Evolutionary conservation across 495 filamentous ascomycete genomes (phyloP), one percentile per base, ranked within the genome.

Genomic region (Jackrogersella minutella): DNA sequence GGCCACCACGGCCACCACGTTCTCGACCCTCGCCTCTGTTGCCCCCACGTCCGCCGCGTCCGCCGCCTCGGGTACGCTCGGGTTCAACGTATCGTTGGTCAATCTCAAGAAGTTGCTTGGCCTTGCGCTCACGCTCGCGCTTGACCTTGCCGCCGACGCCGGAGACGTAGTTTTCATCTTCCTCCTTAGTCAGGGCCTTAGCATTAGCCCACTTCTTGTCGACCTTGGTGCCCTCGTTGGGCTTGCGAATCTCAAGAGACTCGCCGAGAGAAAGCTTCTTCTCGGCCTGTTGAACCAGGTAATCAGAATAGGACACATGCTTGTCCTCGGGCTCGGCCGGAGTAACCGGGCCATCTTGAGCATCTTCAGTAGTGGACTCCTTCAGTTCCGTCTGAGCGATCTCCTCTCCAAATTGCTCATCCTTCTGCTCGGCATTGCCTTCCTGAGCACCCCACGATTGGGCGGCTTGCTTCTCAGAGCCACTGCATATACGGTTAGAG

Each of bases 161-260:
- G 73, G 89, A 79, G 75, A 97, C 87, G 84, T 90, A 97, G 59
- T 84, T 83, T 37, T 90, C 88, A 61, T 90, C 88, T 0, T 93
- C 86, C 43, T 87, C 86, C 74, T 89, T 90, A 77, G 79, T 74
- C 60, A 97, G 75, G 61, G 91, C 83, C 82, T 92, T 93, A 73
- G 93, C 92, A 59, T 85, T 82, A 65, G 90, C 90, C 91, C 92
- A 97, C 85, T 97, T 96, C 85, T 94, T 93, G 79, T 92, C 87
- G 63, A 81, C 72, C 83, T 91, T 90, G 80, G 74, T 81, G 72
- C 93, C 95, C 81, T 97, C 93, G 82, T 97, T 97, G 73, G 95
- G 84, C 80, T 93, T 86, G 79, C 94, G 92, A 61, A 88, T 84
- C 63, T 90, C 84, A 68, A 87, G 85, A 49, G 78, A 76, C 40